Base-by-base conservation (phyloP, 352 stramenopile species). In the Thraustochytrium sp. region DNA sequence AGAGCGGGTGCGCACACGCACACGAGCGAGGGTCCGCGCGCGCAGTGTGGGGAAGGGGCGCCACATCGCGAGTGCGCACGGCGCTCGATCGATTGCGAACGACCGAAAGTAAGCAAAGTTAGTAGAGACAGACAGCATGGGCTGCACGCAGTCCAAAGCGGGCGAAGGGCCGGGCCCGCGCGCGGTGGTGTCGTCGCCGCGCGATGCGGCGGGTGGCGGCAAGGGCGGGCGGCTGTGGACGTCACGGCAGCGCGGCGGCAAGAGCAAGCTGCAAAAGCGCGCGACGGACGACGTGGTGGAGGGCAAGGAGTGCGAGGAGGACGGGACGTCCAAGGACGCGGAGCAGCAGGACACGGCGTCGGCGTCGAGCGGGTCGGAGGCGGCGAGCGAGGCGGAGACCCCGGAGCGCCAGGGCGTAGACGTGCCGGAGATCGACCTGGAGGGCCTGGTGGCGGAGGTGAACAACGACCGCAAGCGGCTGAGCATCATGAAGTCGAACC, bases 401-500 rank as follows among this genome's bases (percentile, higher is more conserved):
- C 8, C 36, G n/a, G 8, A 74, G 36, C 36, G 23, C 5, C 18
- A 61, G 40, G 49, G 49, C 65, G 46, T 62, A 18, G 49, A 77
- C 40, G 49, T 77, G 40, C 42, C 42, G 13, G 65, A 55, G 5
- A 55, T 77, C 34, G 65, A 77, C 49, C 42, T 77, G 11, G 65
- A 77, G 37, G 65, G 49, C 34, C 42, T 77, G n/a, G 65, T 77
- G 11, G 65, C 65, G 5, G 65, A 77, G 46, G 65, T 77, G 11
- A 77, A 77, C 37, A 46, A 23, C 18, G 65, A 77, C 46, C 65
- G 65, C 5, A 55, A 62, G 26, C 65, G 65, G 42, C 65, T 77
- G 40, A 77, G 65, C 65, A 77, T 77, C 46, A 77, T 77, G 65
- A 55, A 62, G 65, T 77, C 65, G 21, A 77, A 77, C 65, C 65